Percentiles rank a stretch among this genome's conserved stretches.
Evolutionary conservation across 352 stramenopile species (phyloP).

Genomic region (Phytophthora colocasiae): DNA sequence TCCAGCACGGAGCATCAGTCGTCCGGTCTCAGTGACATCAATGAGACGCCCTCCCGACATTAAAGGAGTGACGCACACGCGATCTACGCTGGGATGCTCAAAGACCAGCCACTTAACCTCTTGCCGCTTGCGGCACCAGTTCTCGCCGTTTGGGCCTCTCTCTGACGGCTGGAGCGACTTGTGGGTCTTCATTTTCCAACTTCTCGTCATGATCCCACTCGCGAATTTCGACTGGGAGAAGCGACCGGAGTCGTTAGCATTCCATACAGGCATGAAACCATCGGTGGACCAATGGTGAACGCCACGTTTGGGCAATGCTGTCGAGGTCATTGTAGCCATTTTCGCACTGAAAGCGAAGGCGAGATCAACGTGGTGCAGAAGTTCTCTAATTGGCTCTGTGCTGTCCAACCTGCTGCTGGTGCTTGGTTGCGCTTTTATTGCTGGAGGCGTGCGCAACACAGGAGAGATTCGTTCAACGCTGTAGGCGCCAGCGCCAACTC

Average conservation of each 20-base stretch:
- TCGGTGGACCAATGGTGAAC: conserved; percentile 98
- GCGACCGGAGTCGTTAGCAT: conserved; percentile 97
- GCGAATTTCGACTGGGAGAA: conserved; percentile 96
- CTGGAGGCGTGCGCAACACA: conserved; percentile 83
- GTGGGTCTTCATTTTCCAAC: conserved; percentile 95
- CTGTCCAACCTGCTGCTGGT: conserved; percentile 98
- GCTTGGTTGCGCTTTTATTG: conserved; percentile 96
- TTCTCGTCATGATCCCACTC: conserved; percentile 97
- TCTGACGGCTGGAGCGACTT: conserved; percentile 70
- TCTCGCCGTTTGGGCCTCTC: conserved; percentile 78
- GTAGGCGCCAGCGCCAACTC: conserved; percentile 94
- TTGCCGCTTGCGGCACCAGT: conserved; percentile 63
- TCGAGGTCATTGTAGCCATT: conserved; percentile 97
- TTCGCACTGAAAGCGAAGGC: conserved; percentile 93
- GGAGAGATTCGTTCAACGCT: conserved; percentile 94
- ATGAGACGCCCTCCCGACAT: conserved; percentile 20
- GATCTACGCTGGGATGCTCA: conserved; percentile 54
- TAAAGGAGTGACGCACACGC: conserved; percentile 49
- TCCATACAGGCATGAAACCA: conserved; percentile 97
- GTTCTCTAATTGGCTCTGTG: conserved; percentile 97
- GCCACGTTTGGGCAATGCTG: conserved; percentile 98
- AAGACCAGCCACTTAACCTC: conserved; percentile 71
- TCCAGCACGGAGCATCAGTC: conserved; percentile 11
- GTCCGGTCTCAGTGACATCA: conserved; percentile 6
- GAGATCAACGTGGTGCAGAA: conserved; percentile 97